phyloP scores from a whole-genome alignment of 148 eudicot species.

The Rhododendron henanense region DNA sequence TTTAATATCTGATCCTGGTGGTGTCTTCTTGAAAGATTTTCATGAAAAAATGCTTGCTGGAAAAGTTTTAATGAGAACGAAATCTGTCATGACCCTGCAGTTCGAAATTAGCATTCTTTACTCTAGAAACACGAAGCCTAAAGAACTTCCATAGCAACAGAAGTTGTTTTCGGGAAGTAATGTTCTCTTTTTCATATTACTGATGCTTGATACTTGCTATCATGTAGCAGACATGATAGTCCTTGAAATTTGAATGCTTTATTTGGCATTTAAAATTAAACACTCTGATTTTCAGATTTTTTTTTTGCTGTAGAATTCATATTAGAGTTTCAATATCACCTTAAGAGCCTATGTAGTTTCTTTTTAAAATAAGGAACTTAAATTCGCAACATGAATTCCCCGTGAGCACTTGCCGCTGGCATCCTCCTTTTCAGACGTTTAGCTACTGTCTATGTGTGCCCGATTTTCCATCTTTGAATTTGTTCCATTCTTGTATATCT shows the following conservation, averaged over 20 bases:
- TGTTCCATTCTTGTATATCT: background rate
- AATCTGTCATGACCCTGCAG: background rate
- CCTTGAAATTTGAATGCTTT: background rate
- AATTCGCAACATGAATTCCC: background rate
- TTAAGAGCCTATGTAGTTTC: background rate
- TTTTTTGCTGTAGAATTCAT: background rate
- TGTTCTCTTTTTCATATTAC: background rate
- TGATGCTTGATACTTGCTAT: background rate
- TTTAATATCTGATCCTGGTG: background rate
- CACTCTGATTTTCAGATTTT: too few species aligned
- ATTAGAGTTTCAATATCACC: background rate
- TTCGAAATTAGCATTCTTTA: background rate
- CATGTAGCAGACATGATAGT: background rate
- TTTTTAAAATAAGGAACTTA: background rate
- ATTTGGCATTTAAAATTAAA: background rate
- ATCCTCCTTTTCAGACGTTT: background rate
- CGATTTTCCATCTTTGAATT: background rate
- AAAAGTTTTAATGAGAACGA: background rate
- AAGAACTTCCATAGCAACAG: background rate
- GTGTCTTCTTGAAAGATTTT: background rate
- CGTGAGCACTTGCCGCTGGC: background rate
- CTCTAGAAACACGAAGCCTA: background rate
- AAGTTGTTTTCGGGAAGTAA: background rate
- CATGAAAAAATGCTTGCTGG: background rate
- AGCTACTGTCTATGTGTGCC: background rate